Conservation (phyloP, 2,329 filamentous ascomycete species). For the Thelonectria discophora region DNA sequence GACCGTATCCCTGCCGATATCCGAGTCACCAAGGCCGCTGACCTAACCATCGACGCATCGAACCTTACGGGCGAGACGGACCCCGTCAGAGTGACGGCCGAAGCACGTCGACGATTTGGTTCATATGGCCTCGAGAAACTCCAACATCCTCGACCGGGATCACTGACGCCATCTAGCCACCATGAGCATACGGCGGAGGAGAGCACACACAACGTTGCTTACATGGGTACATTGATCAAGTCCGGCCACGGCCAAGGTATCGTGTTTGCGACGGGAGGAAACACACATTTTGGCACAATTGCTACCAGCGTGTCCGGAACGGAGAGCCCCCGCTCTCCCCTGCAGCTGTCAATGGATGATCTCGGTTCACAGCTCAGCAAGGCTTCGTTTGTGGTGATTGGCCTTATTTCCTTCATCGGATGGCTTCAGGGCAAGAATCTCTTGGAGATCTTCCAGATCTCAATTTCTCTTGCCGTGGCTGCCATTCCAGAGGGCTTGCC, state of each 20-base stretch:
- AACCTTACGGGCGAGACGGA: slow-evolving; percentile 98
- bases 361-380: slow-evolving; percentile 96
- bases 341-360: slow-evolving; percentile 97
- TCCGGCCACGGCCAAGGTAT: slow-evolving; percentile 95
- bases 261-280: slow-evolving; percentile 93
- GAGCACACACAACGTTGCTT: slow-evolving; percentile 91
- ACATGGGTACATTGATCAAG: slow-evolving; percentile 96
- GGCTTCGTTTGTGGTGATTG: slow-evolving; percentile 94
- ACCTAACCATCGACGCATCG: slow-evolving; percentile 94
- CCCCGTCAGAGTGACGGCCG: slow-evolving; percentile 80
- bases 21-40: slow-evolving; percentile 87
- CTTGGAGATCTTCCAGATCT: slow-evolving; percentile 96
- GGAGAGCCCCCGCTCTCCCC: slow-evolving; percentile 90
- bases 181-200: slow-evolving; percentile 64
- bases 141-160: slow-evolving; percentile 51
- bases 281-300: slow-evolving; percentile 96
- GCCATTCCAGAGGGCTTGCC: slow-evolving; percentile 96
- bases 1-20: slow-evolving; percentile 97
- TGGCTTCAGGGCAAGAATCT: slow-evolving; percentile 88
- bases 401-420: slow-evolving; percentile 88
- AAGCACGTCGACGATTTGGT: slow-evolving; percentile 56
- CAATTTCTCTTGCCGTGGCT: slow-evolving; percentile 93
- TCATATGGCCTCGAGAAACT: slow-evolving; percentile 43
- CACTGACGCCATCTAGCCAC: slow-evolving; percentile 55
- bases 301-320: slow-evolving; percentile 94